Percentiles rank a stretch among this genome's conserved stretches.
phyloP scores from a whole-genome alignment of 305 asterid genomes.

The Fraxinus sp. region DNA sequence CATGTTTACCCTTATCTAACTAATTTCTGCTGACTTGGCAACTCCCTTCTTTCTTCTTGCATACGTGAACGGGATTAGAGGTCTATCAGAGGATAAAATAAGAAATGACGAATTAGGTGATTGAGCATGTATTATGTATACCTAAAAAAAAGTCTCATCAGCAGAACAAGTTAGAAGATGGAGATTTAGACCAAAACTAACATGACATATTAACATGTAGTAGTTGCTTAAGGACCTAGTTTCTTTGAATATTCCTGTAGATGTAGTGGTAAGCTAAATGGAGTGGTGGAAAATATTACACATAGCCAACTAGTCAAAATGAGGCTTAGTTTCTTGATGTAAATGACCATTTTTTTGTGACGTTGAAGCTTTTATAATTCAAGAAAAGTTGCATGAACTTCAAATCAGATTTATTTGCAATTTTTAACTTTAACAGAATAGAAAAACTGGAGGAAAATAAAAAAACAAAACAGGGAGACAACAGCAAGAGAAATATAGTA shows the following conservation, averaged over 20 bases:
- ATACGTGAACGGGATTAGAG: too few species aligned
- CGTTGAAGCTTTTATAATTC: neutral
- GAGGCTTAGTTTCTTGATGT: neutral
- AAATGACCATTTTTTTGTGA: neutral
- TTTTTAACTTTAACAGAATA: neutral
- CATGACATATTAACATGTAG: neutral
- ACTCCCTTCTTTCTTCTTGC: too few species aligned
- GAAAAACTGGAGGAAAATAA: neutral
- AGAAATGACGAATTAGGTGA: neutral
- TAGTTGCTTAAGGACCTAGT: neutral
- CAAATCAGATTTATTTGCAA: neutral
- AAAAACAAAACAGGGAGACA: neutral
- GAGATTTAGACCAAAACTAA: neutral
- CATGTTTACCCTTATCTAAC: too few species aligned
- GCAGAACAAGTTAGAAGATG: neutral
- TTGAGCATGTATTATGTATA: neutral
- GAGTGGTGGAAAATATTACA: neutral
- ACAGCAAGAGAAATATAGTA: neutral
- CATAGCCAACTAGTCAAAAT: neutral
- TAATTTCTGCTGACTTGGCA: too few species aligned
- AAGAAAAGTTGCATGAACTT: neutral
- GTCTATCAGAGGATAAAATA: neutral
- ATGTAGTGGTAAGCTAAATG: neutral
- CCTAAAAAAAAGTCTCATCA: neutral
- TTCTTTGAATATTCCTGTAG: neutral